These are phyloP conservation scores for Eucalyptus curtisii DNA, from an alignment of 345 rosid species.

Conservation along the genomic window DNA sequence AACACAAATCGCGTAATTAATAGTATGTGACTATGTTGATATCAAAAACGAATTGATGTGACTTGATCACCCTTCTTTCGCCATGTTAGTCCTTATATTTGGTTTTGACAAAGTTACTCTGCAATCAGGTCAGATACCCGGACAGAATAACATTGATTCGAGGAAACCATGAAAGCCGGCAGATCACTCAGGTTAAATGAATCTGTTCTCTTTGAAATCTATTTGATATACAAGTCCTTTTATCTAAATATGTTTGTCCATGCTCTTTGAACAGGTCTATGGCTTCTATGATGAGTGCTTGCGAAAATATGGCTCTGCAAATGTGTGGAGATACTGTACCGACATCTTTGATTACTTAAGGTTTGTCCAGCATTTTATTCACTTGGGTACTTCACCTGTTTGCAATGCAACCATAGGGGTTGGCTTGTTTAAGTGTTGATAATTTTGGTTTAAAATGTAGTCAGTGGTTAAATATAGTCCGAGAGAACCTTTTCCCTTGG, in stretches of 20 bases:
- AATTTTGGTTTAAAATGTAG: not conserved
- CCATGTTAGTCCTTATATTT: not conserved
- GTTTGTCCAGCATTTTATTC: slow-evolving; percentile 14
- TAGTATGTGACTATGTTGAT: not conserved
- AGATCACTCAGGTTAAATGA: slow-evolving; percentile 79
- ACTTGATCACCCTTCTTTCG: not conserved
- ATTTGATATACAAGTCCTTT: not conserved
- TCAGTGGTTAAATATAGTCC: not conserved
- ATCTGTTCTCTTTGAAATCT: not conserved
- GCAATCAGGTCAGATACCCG: slow-evolving; percentile 83
- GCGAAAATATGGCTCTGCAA: slow-evolving; percentile 90
- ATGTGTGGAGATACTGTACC: slow-evolving; percentile 99
- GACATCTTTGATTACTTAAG: slow-evolving; percentile 95
- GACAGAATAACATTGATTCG: slow-evolving; percentile 92
- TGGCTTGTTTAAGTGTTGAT: not conserved
- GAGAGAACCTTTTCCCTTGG: not conserved
- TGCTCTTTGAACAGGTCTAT: slow-evolving; percentile 43
- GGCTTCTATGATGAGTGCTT: slow-evolving; percentile 98
- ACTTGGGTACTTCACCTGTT: not conserved
- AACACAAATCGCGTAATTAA: not conserved
- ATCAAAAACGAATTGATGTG: not conserved
- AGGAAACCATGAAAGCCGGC: slow-evolving; percentile 97
- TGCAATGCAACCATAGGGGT: not conserved
- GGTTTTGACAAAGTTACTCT: slow-evolving; percentile 3
- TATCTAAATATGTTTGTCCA: not conserved